phyloP scores from a whole-genome alignment of 495 filamentous ascomycete genomes.

The Pseudomonodictys pantanalensis region DNA sequence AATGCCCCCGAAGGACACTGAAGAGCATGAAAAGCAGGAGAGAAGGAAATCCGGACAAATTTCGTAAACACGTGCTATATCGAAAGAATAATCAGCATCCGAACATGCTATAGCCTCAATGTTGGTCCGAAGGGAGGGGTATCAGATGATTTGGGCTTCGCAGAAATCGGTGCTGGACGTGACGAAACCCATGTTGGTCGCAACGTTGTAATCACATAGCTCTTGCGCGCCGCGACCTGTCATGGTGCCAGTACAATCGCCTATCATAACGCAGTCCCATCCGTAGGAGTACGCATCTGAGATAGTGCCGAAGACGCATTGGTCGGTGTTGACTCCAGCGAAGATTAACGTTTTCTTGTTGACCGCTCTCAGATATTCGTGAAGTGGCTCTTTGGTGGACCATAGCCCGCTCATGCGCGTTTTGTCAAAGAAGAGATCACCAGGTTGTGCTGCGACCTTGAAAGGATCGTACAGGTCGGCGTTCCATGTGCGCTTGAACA shows the following conservation, averaged over 20 bases:
- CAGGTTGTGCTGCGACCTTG: slow-evolving; percentile 38
- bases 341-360: slow-evolving; percentile 53
- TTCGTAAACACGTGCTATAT: no score
- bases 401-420: slow-evolving; percentile 58
- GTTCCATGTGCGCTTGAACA: slow-evolving; percentile 54
- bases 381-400: slow-evolving; percentile 37
- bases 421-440: slow-evolving; percentile 55
- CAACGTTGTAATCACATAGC: slow-evolving; percentile 45
- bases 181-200: slow-evolving; percentile 45
- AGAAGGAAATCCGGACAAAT: no score
- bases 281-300: slow-evolving; percentile 52
- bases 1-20: no score
- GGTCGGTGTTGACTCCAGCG: slow-evolving; percentile 58
- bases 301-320: slow-evolving; percentile 57
- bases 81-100: no score
- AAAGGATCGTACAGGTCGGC: slow-evolving; percentile 50
- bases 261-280: slow-evolving; percentile 55
- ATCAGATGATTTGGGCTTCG: not conserved
- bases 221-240: slow-evolving; percentile 43
- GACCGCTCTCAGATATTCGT: slow-evolving; percentile 38
- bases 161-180: slow-evolving; percentile 16
- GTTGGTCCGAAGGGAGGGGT: no score
- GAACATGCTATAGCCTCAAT: no score
- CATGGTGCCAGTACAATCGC: slow-evolving; percentile 54
- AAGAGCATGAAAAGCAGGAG: no score